Base-by-base conservation (phyloP, 2,329 filamentous ascomycete genomes). In the Cladobotryum mycophilum region DNA sequence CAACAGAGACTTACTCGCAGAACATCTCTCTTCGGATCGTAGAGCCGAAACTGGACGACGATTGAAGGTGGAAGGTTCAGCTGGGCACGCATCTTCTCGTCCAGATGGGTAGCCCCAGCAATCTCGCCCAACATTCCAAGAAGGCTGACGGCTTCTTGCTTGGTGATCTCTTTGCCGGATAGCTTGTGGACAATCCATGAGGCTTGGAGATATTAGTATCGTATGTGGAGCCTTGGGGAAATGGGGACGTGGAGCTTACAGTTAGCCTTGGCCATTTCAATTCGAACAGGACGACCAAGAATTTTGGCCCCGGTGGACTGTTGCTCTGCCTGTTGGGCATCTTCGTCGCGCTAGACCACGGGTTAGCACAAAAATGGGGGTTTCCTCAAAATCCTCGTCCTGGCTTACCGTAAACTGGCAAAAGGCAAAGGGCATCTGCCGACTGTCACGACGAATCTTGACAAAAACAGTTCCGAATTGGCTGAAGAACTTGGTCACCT, bases 341-440 rank as follows among this genome's bases (percentile, higher is more conserved):
- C 68, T 0, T 69, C 62, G 33, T 73, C 67, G 12, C 52, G 34
- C 52, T 53, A 8, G 14, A 20, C 12, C 15, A 15, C 5, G 7
- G 35, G 25, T 52, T 45, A 52, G 49, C 25, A 20, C 8, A 30
- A 40, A 30, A 7, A 3, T 8, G 11, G 8, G 11, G 22, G 4
- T 20, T 15, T 11, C 13, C 5, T 7, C 18, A 3, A 1, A 20
- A 2, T 13, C 20, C 14, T 5, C 4, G 11, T 9, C 20, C 33
- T 25, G 5, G 66, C 76, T 70, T 61, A 82, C 81, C 2, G 78
- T 82, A 58, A 73, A 86, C 58, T 85, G 82, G 18, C 75, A 76
- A 56, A 85, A 85, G 0, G 81, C 81, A 59, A 81, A 83, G 0
- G 82, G 82, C 78, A 85, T 83, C 37, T 77, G 70, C 13, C 65